phyloP scores from a whole-genome alignment of 73 alveolate genomes.

The Symbiodinium pilosum region DNA sequence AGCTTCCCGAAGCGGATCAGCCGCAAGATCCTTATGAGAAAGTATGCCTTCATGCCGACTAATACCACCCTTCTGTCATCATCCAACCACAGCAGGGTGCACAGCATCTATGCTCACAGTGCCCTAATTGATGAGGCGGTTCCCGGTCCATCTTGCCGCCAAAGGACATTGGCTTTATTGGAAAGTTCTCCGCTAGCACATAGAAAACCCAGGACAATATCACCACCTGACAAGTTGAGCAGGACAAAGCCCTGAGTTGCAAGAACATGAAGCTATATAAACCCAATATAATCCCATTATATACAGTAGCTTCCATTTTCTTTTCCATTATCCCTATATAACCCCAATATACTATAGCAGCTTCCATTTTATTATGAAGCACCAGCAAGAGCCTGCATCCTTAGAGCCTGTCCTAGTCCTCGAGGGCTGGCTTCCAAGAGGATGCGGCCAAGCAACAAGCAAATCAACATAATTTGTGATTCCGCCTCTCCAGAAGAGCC shows the following conservation, averaged over 20 bases:
- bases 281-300: no score
- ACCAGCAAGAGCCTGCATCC: no score
- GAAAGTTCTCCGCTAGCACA: not conserved
- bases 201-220: not conserved
- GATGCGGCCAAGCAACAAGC: not conserved
- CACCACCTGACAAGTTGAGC: not conserved
- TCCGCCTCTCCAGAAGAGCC: conserved; percentile 4
- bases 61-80: not conserved
- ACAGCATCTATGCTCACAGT: not conserved
- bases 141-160: no score
- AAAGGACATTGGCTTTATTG: not conserved
- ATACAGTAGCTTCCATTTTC: no score
- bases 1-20: conserved; percentile 22
- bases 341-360: no score
- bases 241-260: not conserved
- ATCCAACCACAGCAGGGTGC: not conserved
- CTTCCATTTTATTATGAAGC: no score
- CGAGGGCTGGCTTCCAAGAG: no score
- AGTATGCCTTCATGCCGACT: not conserved
- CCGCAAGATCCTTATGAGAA: not conserved
- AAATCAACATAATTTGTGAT: not conserved
- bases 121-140: not conserved
- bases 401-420: no score
- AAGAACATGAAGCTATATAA: no score
- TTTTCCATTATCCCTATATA: no score